A percentile compares a stretch with the other conserved stretches of the same genome.
Evolutionary conservation across 2,329 filamentous ascomycete genomes (phyloP).

Genomic region (Endothia cerciana): DNA sequence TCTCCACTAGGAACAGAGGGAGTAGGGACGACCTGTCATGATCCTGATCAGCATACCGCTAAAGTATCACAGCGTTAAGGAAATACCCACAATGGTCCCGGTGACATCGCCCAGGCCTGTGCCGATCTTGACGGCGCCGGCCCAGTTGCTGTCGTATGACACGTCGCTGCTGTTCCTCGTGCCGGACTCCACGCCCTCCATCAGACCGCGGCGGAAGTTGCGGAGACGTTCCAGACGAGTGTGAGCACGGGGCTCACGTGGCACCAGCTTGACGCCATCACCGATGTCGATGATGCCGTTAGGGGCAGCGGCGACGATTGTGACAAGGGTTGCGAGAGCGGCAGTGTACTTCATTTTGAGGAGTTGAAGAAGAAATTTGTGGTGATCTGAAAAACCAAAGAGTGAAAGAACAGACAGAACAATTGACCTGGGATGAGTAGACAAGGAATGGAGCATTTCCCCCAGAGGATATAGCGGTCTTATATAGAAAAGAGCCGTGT

Average conservation of each 20-base stretch:
- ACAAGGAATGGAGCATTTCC: background rate
- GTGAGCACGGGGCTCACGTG: conserved; percentile 41
- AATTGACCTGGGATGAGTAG: background rate
- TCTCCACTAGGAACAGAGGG: conserved; percentile 46
- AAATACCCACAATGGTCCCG: conserved; percentile 46
- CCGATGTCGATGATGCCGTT: conserved; percentile 47
- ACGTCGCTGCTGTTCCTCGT: conserved; percentile 46
- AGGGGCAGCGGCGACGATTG: conserved; percentile 41
- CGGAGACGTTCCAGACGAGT: conserved; percentile 35
- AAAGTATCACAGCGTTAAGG: background rate
- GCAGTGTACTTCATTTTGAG: conserved; percentile 55
- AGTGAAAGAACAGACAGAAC: background rate
- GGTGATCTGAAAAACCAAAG: background rate
- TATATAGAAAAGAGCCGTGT: background rate
- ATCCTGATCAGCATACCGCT: background rate
- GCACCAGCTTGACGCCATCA: conserved; percentile 48
- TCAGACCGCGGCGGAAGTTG: conserved; percentile 36
- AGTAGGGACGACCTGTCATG: conserved; percentile 40
- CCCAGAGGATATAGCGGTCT: background rate
- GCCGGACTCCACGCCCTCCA: conserved; percentile 37
- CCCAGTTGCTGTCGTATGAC: conserved; percentile 61
- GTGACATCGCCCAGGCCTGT: conserved; percentile 56
- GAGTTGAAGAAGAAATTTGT: background rate
- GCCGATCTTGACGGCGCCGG: conserved; percentile 58
- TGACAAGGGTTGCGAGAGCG: conserved; percentile 41